Percentiles rank a stretch among this genome's conserved stretches.
Evolutionary conservation across 2,329 filamentous ascomycete genomes (phyloP).

Genomic region (Elsinoe necatrix): DNA sequence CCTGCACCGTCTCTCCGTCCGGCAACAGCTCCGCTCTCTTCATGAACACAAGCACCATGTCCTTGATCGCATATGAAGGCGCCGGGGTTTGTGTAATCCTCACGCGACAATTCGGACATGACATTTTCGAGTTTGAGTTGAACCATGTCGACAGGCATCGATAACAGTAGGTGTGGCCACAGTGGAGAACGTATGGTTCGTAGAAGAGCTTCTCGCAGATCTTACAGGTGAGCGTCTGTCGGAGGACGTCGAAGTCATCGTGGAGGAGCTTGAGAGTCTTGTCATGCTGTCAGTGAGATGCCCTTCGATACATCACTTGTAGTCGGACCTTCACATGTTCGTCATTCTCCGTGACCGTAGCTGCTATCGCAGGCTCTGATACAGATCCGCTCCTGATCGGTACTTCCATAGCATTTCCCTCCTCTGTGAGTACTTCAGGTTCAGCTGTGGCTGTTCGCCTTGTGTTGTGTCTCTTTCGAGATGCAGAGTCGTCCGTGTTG

Average conservation of each 20-base stretch:
- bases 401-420: not conserved
- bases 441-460: conserved; percentile 1
- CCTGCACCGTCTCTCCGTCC: conserved; percentile 53
- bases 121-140: conserved; percentile 53
- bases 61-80: conserved; percentile 57
- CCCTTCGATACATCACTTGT: not conserved
- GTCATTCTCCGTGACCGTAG: not conserved
- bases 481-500: conserved; percentile 11
- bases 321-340: not conserved
- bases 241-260: conserved; percentile 52
- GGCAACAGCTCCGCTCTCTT: conserved; percentile 53
- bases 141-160: conserved; percentile 43
- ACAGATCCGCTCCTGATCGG: not conserved
- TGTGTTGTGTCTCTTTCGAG: conserved; percentile 11
- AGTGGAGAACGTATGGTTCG: conserved; percentile 59
- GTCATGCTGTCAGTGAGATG: not conserved
- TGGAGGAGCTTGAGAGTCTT: conserved; percentile 20
- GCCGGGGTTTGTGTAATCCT: conserved; percentile 51
- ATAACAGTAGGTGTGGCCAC: conserved; percentile 66
- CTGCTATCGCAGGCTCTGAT: not conserved
- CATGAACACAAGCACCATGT: conserved; percentile 56
- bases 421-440: not conserved
- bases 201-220: conserved; percentile 61
- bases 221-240: conserved; percentile 55
- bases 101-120: conserved; percentile 60